Evolutionary conservation across 2,329 filamentous ascomycete species (phyloP), one percentile per base, ranked within the genome.

Genomic region (Monilinia aucupariae): DNA sequence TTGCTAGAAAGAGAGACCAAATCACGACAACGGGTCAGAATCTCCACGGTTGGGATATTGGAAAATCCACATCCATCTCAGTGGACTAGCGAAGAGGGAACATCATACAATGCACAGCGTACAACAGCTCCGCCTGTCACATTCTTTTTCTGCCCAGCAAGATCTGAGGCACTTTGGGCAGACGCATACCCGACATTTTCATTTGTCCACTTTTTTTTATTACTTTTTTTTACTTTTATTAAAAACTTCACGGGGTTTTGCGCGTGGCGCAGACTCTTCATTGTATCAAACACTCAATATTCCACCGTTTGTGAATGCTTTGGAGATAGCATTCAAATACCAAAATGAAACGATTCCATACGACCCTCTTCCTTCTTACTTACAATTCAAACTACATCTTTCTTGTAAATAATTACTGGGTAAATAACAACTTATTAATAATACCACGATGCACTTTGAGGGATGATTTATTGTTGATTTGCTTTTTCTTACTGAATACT

Each of bases 131-230:
- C 62, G 48, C 63, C 69, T 68, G 64, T 64, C 62, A 62, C 51
- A 64, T 50, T 56, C 65, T 58, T 62, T 64, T 64, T 32, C 48
- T 54, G 51, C 41, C 60, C 49, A 62, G 30, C 61, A 39, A 63
- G 45, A 65, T 58, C 53, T 58, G 50, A 56, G 43, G 58, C 51
- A 62, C 60, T 62, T 56, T 58, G 51, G 60, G 60, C 60, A 58
- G 51, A 62, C 60, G 60, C 60, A 50, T 50, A 63, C 52, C 49
- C 55, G 41, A 47, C 27, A 58, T 67, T 72, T 71, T 72, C 68
- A 61, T 71, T 72, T 72, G 67, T 71, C 67, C 45, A 66, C 63
- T 54, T 69, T 68, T 64, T 64, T 64, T 22, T 54, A n/a, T n/a
- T n/a, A n/a, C n/a, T 69, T 39, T 30, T 10, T 30, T 32, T 22